Evolutionary conservation across 345 rosid species (phyloP), one percentile per base, ranked within the genome.

Genomic region (Melaleuca quinquenervia): DNA sequence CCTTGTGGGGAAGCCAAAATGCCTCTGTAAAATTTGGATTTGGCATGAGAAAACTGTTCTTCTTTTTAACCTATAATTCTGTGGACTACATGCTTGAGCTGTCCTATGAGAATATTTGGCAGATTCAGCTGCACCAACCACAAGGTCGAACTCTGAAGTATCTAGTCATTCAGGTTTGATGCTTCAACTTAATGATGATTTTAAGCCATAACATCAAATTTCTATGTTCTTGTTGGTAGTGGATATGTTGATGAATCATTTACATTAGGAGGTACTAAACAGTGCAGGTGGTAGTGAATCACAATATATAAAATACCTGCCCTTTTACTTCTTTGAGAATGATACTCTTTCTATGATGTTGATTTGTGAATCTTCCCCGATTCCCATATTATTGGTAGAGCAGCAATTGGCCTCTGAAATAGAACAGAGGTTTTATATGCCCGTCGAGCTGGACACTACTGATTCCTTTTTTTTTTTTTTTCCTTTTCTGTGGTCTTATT

Each of bases 141-240:
- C 32, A 3, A 8, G 54, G 24, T 83, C 86, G 32, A 22, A 15
- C 49, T 8, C 75, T 80, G 27, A 84, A 84, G 52, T 87, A 44
- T 87, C 88, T 91, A 24, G 8, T 88, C 29, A 86, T 90, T 84
- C 92, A 91, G 92, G 93, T 92, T 54, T 84, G 18, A 60, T 27
- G 52, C 78, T 82, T 51, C 58, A 29, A 82, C 56, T 32, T 50
- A 50, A n/a, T 82, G 7, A 70, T 32, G 26, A 20, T 70, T n/a
- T 70, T 70, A 36, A 18, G 78, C 78, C 78, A 36, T 18, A 21
- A 70, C 48, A 70, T 70, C 48, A 12, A 70, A n/a, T 83, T 83
- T 70, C 55, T 52, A 9, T 54, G 45, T 27, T 29, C 48, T 53
- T 29, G 45, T 27, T 53, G 84, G 49, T 36, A 8, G 8, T 36